Evolutionary conservation across 2,329 filamentous ascomycete genomes (phyloP), one percentile per base, ranked within the genome.

Genomic region (Ascosphaera apis): DNA sequence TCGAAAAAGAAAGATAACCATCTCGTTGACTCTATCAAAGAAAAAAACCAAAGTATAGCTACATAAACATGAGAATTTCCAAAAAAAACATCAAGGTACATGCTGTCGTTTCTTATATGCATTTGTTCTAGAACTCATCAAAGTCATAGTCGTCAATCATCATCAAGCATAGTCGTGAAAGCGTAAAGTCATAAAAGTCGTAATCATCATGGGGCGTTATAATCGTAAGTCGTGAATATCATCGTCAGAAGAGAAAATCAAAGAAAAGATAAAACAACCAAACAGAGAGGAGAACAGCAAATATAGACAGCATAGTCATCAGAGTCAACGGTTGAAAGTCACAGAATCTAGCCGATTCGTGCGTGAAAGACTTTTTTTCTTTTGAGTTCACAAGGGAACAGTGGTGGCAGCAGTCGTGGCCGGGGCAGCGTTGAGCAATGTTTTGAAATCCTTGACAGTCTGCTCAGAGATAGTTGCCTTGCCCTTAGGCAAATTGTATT

Each of bases 371-470:
- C 3, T 31, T 19, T 13, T 34, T 13, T 34, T 19, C 33, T 34
- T 15, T 23, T 19, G 17, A 18, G 52, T 45, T 11, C 51, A 49
- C 2, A 52, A 42, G 4, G 46, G 35, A 27, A 41, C 39, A 27
- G 47, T 39, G 34, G 47, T 36, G 34, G 49, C 42, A 21, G 47
- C 36, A 37, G 50, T 39, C 34, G 44, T 31, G 33, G 38, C 34
- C 27, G 48, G 41, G n/a, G 45, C 40, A 4, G 49, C 45, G 34
- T 43, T 44, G 25, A 62, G 48, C 4, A 62, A 57, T 8, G 59
- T 58, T 45, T 57, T 60, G 21, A 62, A 47, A 6, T 61, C 59
- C 36, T 62, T 60, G 37, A 57, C 57, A 16, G 58, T 60, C 44
- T 62, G 27, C 27, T 30, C 27, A 30, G 27, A 30, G 9, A 30